phyloP scores from a whole-genome alignment of 306 rosid genomes.

The Styphnolobium japonicum region DNA sequence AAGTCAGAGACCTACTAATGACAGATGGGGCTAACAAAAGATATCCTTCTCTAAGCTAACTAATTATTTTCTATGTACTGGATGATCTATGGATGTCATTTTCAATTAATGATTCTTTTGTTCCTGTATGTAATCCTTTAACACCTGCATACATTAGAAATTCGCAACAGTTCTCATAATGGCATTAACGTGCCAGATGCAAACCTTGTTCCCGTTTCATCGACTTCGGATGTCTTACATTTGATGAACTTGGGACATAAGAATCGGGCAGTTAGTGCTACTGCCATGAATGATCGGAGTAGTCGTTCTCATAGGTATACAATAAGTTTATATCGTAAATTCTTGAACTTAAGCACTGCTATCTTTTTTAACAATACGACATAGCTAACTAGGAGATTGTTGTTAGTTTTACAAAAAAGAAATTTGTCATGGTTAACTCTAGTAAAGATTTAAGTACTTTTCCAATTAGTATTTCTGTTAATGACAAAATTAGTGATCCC shows the following conservation, averaged over 20 bases:
- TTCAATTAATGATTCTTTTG: constrained; percentile 6
- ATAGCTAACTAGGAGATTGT: not conserved
- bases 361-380: not conserved
- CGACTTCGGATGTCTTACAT: constrained; percentile 68
- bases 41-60: constrained; percentile 59
- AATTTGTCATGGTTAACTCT: not conserved
- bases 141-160: constrained; percentile 63
- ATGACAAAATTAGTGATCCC: not conserved
- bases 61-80: not conserved
- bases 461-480: not conserved
- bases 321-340: not conserved
- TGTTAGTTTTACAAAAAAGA: not conserved
- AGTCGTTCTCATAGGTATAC: constrained; percentile 90
- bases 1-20: constrained; percentile 51
- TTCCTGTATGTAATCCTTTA: constrained; percentile 33
- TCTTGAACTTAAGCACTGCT: not conserved
- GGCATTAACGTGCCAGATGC: constrained; percentile 96
- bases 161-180: constrained; percentile 73
- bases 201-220: constrained; percentile 70
- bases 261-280: constrained; percentile 82
- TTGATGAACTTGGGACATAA: constrained; percentile 83
- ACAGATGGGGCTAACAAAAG: constrained; percentile 57
- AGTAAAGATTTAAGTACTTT: not conserved
- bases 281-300: constrained; percentile 90
- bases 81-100: not conserved